These are phyloP conservation scores for Phellinidium pouzarii DNA, from an alignment of 1,284 basidiomycete genomes.

Conservation along the genomic window DNA sequence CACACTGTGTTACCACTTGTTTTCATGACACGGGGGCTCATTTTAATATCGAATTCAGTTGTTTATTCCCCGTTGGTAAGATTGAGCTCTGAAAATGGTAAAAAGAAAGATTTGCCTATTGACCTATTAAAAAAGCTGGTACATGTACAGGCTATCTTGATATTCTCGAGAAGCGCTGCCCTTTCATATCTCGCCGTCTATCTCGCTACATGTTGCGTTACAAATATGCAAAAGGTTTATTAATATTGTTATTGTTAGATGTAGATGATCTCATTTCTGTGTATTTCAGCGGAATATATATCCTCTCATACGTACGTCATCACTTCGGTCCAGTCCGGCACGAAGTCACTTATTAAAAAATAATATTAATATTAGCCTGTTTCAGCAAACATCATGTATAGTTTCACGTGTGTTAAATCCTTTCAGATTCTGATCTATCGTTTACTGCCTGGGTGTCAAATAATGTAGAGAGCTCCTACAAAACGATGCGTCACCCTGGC, in stretches of 20 bases:
- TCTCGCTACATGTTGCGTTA: constrained; percentile 53
- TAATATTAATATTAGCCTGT: background rate
- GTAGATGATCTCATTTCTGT: background rate
- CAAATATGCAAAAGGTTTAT: background rate
- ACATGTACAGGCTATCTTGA: constrained; percentile 66
- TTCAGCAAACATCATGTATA: constrained; percentile 58
- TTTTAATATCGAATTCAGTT: constrained; percentile 22
- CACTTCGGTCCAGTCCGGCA: background rate
- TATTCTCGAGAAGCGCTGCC: constrained; percentile 51
- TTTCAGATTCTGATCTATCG: constrained; percentile 3
- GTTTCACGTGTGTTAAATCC: constrained; percentile 1
- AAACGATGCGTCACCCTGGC: constrained; percentile 66
- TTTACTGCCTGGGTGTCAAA: constrained; percentile 62
- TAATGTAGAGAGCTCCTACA: constrained; percentile 71
- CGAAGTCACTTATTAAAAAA: background rate
- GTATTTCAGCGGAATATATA: constrained; percentile 55
- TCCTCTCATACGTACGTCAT: constrained; percentile 52
- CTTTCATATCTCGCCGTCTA: constrained; percentile 68
- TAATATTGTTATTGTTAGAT: background rate
- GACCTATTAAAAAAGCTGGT: constrained; percentile 22
- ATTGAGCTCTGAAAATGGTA: constrained; percentile 1
- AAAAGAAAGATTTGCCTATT: background rate
- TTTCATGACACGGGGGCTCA: background rate
- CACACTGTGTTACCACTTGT: constrained; percentile 29
- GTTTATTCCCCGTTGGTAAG: constrained; percentile 34